Base-by-base conservation (phyloP, 2,329 filamentous ascomycete species). In the Cytospora mali region DNA sequence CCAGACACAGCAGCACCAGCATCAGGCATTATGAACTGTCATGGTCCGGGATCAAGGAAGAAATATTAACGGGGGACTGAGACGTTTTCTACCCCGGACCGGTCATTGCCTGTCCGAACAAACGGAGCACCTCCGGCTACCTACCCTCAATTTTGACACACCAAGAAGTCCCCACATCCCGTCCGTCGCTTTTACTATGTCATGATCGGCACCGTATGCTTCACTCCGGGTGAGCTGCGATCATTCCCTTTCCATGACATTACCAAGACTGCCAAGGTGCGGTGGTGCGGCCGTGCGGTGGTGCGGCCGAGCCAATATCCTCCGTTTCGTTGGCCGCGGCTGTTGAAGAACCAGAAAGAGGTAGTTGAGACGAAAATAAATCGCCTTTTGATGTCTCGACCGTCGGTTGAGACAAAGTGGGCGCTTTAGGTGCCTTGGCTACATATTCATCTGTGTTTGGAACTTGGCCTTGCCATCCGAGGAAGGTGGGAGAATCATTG, bases 201-300 rank as follows among this genome's bases (percentile, higher is more conserved):
- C 59, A 64, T 64, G 59, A 62, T 64, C 62, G 51, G 51, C 59
- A 29, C 18, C 33, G 29, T 51, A 28, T 62, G 35, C 50, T 57
- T 42, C 21, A 14, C 28, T 39, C 35, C 35, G 53, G 50, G 52
- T 54, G 39, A 62, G 28, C 35, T 60, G 51, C 55, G 42, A 14
- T 51, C 39, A 25, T 53, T 48, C 39, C 28, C 23, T n/a, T 18
- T 16, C 13, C 13, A 16, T 23, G 46, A n/a, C 18, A 13, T n/a
- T 42, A n/a, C 31, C 31, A 35, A 4, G 33, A 13, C 33, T 16
- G 33, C 33, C 33, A 35, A 13, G 33, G 33, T 35, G 31, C 33
- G 57, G 49, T 42, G 49, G 51, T 18, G 21, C 52, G n/a, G n/a
- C n/a, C n/a, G n/a, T n/a, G n/a, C n/a, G n/a, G n/a, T n/a, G n/a